phyloP scores from a whole-genome alignment of 192 early-diverging fungal species.

The Thoreauomyces humboldtii region DNA sequence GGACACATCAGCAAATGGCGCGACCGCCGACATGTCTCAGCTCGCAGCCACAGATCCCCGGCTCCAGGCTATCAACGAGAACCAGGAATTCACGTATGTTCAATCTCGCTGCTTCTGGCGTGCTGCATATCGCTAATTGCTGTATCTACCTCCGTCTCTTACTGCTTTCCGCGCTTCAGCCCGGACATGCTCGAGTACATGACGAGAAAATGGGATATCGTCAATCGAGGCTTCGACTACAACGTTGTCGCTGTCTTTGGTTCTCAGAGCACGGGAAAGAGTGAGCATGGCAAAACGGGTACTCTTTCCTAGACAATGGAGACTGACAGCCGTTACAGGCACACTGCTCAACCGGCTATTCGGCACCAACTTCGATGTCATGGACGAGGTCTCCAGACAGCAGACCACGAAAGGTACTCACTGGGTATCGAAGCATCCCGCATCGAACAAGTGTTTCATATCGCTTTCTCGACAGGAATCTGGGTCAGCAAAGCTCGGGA shows the following conservation, averaged over 20 bases:
- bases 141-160: no score
- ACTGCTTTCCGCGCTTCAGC: constrained; percentile 36
- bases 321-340: constrained; percentile 45
- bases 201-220: constrained; percentile 75
- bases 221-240: constrained; percentile 89
- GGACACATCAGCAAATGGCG: no score
- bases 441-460: no score
- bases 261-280: constrained; percentile 98
- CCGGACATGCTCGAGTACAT: constrained; percentile 73
- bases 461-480: constrained; percentile 67
- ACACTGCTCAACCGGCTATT: constrained; percentile 95
- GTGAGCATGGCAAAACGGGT: no score
- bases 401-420: constrained; percentile 87
- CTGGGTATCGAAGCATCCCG: no score
- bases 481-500: constrained; percentile 87
- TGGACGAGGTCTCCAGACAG: constrained; percentile 78
- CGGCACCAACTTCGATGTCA: constrained; percentile 93
- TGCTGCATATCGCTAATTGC: not conserved
- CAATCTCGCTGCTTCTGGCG: not conserved
- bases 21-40: no score
- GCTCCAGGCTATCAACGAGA: constrained; percentile 74
- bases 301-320: no score
- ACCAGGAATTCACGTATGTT: constrained; percentile 74
- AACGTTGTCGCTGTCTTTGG: constrained; percentile 98
- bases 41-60: constrained; percentile 29